Conservation (phyloP, 768 basidiomycete genomes). For the Crepidotus variabilis region DNA sequence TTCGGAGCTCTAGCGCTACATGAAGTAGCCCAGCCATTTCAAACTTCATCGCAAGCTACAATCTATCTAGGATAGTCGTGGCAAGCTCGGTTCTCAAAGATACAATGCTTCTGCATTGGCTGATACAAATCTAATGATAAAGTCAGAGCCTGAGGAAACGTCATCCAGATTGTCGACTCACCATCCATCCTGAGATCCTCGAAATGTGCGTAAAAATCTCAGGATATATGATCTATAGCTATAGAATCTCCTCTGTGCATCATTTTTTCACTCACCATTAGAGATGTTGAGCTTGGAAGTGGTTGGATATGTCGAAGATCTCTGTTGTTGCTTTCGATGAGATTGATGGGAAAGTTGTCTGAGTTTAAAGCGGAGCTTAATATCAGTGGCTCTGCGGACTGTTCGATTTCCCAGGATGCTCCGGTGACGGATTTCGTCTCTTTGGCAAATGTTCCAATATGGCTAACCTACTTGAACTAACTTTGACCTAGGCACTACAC, state of each 20-base stretch:
- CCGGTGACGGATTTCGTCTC: too few species aligned
- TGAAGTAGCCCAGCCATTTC: constrained; percentile 12
- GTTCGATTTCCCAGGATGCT: too few species aligned
- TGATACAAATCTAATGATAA: constrained; percentile 21
- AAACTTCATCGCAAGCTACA: constrained; percentile 29
- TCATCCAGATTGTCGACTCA: constrained; percentile 39
- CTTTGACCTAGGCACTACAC: too few species aligned
- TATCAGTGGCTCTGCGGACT: too few species aligned
- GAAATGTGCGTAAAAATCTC: constrained; percentile 4
- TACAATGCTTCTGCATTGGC: constrained; percentile 16
- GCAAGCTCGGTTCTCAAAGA: constrained; percentile 13
- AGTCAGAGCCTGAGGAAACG: constrained; percentile 4
- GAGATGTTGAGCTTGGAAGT: constrained; percentile 37
- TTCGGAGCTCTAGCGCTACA: constrained; percentile 48
- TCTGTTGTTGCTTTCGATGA: not conserved
- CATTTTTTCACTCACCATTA: constrained; percentile 49
- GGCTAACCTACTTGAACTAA: too few species aligned
- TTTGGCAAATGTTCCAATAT: too few species aligned
- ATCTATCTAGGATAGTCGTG: not conserved
- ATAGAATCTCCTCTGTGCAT: constrained; percentile 35
- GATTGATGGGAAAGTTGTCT: not conserved
- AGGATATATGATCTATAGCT: constrained; percentile 32
- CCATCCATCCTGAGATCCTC: constrained; percentile 46
- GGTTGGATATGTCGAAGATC: constrained; percentile 12
- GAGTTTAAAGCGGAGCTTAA: constrained; percentile 17